Base-by-base conservation (phyloP, 2,329 filamentous ascomycete genomes). In the Fusarium drepaniforme region DNA sequence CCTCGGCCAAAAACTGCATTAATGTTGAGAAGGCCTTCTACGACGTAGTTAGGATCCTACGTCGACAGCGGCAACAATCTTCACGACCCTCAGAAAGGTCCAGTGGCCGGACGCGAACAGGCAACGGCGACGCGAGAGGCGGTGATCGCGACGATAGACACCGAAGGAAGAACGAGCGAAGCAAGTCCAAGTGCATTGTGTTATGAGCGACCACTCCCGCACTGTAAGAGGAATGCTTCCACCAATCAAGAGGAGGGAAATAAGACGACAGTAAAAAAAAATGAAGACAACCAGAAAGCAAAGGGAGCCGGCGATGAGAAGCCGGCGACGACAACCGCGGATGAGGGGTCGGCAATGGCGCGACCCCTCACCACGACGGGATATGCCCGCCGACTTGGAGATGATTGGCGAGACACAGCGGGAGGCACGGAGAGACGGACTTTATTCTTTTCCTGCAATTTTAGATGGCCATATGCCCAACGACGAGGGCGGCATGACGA, bases 21-120 rank as follows among this genome's bases (percentile, higher is more conserved):
- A 98, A 98, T 80, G 96, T 98, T 64, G 97, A 98, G 84, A 98
- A 97, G 88, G 96, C 95, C 37, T 98, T 99, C 82, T 98, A 98
- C 85, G 97, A 99, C 81, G 97, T 99, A 9, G 97, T 98, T 65
- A 89, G 97, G 77, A 94, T 97, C 83, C 87, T 99, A 75, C 92
- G 97, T 78, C 91, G 94, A 79, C 95, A 98, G 84, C 90, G 94
- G 79, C 92, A 94, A 78, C 86, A 87, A 68, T 83, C 86, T 13
- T 80, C 85, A 59, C 83, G 86, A 35, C 84, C 85, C 37, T 75
- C 81, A 8, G 81, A 79, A 66, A 80, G 78, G 72, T 77, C 81
- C 56, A 74, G 80, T 61, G 79, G 82, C 71, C 82, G 85, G 70
- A 87, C 85, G 61, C 81, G 81, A 73, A 81, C 80, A 38, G 80